Evolutionary conservation across 106 monocot genomes (phyloP), one percentile per base, ranked within the genome.

Genomic region (Phalaenopsis aphrodite): DNA sequence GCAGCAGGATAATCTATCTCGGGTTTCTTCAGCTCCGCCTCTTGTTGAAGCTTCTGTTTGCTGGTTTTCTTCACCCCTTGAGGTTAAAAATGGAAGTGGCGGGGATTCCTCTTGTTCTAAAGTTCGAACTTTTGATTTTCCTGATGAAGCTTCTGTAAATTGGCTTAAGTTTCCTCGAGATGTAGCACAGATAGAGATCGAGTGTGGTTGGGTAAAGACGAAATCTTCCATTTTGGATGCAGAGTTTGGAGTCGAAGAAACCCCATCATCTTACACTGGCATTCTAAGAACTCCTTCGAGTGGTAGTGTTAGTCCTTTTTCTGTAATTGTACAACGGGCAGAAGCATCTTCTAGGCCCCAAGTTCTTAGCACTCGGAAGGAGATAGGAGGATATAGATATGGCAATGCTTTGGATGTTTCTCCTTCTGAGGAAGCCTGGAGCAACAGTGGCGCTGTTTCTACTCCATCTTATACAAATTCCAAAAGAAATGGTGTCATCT

Each of bases 251-350:
- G 77, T 75, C 15, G 81, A 83, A 73, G 80, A 45, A 11, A 89
- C 93, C 41, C 89, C 93, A 56, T 84, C 48, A 10, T 79, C 85
- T 19, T 75, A 80, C 41, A 42, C 66, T 52, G 75, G 68, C 4
- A 55, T 87, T 67, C 86, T 78, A 68, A 88, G 78, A 81, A 94
- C 92, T 69, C 91, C 94, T 39, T 92, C 81, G 8, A 68, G 69
- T 37, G 87, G 90, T 43, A 92, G 89, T 56, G 78, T 84, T 16
- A 98, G 98, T 80, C 94, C 98, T 39, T 98, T 92, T 85, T 97
- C 97, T 43, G 84, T 89, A 64, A 97, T 97, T 48, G 43, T 97
- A 41, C 78, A 86, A 79, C 90, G 82, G 46, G 87, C 86, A 14
- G 79, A 82, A 48, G 72, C 75, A 71, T 75, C 81, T 0, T 85